Percentiles rank a stretch among this genome's conserved stretches.
These are phyloP conservation scores for Tieghemiomyces parasiticus DNA, from an alignment of 192 early-diverging fungal species.

Conservation along the genomic window DNA sequence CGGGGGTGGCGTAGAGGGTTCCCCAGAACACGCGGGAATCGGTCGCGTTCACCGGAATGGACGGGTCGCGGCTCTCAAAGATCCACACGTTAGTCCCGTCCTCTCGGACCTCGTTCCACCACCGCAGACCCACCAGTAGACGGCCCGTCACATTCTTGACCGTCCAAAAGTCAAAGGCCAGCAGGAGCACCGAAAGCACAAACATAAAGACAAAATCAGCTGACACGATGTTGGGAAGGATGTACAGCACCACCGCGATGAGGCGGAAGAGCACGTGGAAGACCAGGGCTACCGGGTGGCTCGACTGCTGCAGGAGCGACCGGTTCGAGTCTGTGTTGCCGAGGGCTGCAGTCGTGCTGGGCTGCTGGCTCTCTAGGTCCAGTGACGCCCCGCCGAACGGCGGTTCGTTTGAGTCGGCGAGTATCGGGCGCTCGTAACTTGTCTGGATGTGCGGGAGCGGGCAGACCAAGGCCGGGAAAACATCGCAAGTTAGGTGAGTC, in stretches of 20 bases:
- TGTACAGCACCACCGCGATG: slow-evolving; percentile 70
- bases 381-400: no score
- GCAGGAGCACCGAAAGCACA: slow-evolving; percentile 76
- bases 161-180: slow-evolving; percentile 98
- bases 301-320: slow-evolving; percentile 16
- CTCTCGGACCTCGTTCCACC: slow-evolving; percentile 98
- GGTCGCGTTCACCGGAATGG: slow-evolving; percentile 57
- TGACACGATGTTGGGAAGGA: slow-evolving; percentile 71
- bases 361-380: neutral
- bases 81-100: slow-evolving; percentile 94
- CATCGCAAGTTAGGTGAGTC: no score
- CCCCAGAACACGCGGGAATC: slow-evolving; percentile 93
- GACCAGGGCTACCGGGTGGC: slow-evolving; percentile 79
- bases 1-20: slow-evolving; percentile 71
- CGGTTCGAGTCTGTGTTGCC: no score
- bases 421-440: no score
- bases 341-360: no score
- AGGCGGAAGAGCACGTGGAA: slow-evolving; percentile 82
- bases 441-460: no score
- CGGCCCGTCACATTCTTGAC: slow-evolving; percentile 97
- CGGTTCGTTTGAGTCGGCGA: no score
- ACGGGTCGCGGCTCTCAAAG: slow-evolving; percentile 72
- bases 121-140: slow-evolving; percentile 88
- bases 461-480: no score
- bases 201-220: slow-evolving; percentile 80